Evolutionary conservation across 2,329 filamentous ascomycete species (phyloP).

Genomic region (Paecilomyces variotii): DNA sequence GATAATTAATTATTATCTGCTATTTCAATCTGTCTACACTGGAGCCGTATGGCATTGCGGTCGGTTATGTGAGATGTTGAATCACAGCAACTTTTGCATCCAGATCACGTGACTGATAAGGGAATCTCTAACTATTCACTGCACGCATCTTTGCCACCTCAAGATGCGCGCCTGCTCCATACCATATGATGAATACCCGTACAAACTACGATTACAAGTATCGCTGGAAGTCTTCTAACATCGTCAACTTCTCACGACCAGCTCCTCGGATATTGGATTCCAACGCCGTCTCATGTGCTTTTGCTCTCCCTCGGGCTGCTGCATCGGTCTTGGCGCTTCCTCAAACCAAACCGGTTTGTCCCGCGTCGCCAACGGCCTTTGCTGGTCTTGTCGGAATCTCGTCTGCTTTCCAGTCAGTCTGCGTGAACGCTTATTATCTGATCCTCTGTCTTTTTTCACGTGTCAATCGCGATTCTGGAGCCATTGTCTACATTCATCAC

Average conservation of each 20-base stretch:
- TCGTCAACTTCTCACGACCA: background rate
- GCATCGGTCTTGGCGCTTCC: background rate
- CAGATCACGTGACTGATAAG: background rate
- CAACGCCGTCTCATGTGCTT: background rate
- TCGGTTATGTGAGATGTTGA: background rate
- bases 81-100: background rate
- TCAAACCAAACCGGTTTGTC: background rate
- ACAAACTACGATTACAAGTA: too few relatives aligned
- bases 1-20: too few relatives aligned
- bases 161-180: too few relatives aligned
- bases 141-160: background rate
- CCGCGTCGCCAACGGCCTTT: background rate
- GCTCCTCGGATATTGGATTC: background rate
- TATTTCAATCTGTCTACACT: background rate
- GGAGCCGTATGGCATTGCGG: background rate
- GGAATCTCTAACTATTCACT: background rate
- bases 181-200: too few relatives aligned
- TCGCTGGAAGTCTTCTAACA: background rate
- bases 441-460: background rate
- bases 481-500: too few relatives aligned
- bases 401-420: background rate
- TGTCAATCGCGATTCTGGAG: background rate
- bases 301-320: background rate
- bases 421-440: too few relatives aligned
- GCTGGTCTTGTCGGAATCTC: background rate